Evolutionary conservation across 352 stramenopile species (phyloP).

Genomic region (Thraustotheca clavata): DNA sequence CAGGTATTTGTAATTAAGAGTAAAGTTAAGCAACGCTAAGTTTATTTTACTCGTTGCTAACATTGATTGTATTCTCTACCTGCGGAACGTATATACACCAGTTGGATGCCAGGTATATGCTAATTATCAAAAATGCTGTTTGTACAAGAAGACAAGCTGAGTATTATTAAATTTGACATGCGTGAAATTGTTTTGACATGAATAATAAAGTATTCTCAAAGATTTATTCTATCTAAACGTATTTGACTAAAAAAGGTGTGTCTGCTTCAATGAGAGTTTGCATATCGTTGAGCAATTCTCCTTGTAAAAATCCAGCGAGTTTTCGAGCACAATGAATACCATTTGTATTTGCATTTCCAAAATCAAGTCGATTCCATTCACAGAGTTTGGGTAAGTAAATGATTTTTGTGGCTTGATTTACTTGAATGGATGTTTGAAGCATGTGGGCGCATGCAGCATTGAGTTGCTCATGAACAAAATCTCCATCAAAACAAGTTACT

Average conservation of each 20-base stretch:
- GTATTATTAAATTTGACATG: too few relatives aligned
- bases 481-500: slow-evolving; percentile 30
- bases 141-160: too few relatives aligned
- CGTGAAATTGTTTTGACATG: too few relatives aligned
- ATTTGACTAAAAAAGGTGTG: not conserved
- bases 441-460: slow-evolving; percentile 39
- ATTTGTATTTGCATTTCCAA: slow-evolving; percentile 29
- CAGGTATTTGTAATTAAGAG: too few relatives aligned
- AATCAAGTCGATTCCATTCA: slow-evolving; percentile 70
- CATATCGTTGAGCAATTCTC: slow-evolving; percentile 24
- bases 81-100: too few relatives aligned
- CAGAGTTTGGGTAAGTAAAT: slow-evolving; percentile 56
- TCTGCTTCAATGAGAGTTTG: not conserved
- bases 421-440: slow-evolving; percentile 29
- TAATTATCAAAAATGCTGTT: too few relatives aligned
- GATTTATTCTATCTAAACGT: not conserved
- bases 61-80: too few relatives aligned
- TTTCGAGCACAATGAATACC: slow-evolving; percentile 61
- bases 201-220: not conserved
- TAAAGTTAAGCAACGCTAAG: too few relatives aligned
- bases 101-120: too few relatives aligned
- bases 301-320: slow-evolving; percentile 58
- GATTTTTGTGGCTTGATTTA: slow-evolving; percentile 24
- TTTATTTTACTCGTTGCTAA: too few relatives aligned
- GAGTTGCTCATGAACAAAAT: slow-evolving; percentile 58